Evolutionary conservation across 176 grass and related monocot species (phyloP), one percentile per base, ranked within the genome.

Genomic region (Musa acuminata): DNA sequence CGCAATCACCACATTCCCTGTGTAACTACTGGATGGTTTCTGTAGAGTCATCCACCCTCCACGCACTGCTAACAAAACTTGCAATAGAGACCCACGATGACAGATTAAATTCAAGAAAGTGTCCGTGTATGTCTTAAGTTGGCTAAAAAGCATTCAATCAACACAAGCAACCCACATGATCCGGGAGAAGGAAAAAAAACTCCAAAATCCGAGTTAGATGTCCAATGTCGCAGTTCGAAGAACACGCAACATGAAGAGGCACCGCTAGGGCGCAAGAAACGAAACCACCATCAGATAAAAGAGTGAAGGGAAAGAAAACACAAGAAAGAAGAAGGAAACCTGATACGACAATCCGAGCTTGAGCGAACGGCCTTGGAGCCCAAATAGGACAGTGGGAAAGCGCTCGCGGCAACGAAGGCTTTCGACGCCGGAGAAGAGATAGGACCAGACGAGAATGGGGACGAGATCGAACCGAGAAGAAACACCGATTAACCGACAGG

Each of bases 331-430:
- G 22, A 43, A 60, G 19, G 12, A 72, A 66, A 80, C 59, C 94
- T 91, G 84, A 77, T 91, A 89, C 70, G 88, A 84, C n/a, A 98
- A 84, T 27, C 94, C 94, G 53, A 98, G 94, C 82, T 62, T 73
- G 13, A 69, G 69, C 68, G 67, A 91, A 72, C 85, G 82, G 53
- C 73, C 69, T 49, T 85, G 90, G 74, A 93, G 64, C 62, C 94
- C 90, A 74, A 89, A 83, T 26, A 83, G 12, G 74, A 93, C 53
- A 54, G 94, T 89, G 84, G 84, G 80, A 98, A 82, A 53, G 60
- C 90, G 13, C 84, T 85, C 66, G 82, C 74, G 81, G 82, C 71
- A 51, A 98, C 87, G 67, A 93, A 74, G 20, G 88, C 65, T 84
- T 82, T 93, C 68, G 94, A 89, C 66, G 90, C 87, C 8, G 90